These are phyloP conservation scores for Puya raimondii DNA, from an alignment of 176 grass and related monocot genomes.

Conservation along the genomic window DNA sequence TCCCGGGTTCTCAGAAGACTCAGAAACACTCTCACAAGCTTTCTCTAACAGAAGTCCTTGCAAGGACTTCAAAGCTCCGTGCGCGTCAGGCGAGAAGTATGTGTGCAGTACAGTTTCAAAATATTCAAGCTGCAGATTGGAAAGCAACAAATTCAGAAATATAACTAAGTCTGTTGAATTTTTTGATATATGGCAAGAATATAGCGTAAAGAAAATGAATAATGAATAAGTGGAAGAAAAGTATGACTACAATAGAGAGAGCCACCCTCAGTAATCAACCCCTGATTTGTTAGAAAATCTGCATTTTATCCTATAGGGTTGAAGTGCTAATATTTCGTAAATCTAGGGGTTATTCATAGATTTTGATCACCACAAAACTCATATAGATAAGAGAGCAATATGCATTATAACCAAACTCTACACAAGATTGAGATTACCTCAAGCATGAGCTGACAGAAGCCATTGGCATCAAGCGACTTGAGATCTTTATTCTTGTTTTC, in stretches of 20 bases:
- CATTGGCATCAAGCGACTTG: slow-evolving; percentile 65
- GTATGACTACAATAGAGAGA: no score
- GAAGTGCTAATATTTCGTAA: no score
- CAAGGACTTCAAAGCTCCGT: slow-evolving; percentile 75
- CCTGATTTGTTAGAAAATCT: no score
- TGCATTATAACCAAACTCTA: background rate
- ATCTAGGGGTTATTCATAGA: no score
- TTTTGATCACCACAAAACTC: no score
- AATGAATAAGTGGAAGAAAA: background rate
- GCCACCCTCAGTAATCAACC: no score
- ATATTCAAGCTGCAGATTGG: slow-evolving; percentile 68
- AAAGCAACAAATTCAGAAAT: background rate
- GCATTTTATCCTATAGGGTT: no score
- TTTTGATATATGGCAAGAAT: background rate
- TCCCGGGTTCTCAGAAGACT: slow-evolving; percentile 67
- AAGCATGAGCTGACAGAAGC: slow-evolving; percentile 97
- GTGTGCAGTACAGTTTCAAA: slow-evolving; percentile 68
- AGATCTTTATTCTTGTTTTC: slow-evolving; percentile 81
- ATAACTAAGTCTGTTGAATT: background rate
- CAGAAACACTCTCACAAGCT: slow-evolving; percentile 72
- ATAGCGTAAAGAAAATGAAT: background rate
- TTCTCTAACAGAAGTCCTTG: slow-evolving; percentile 91
- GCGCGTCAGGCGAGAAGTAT: slow-evolving; percentile 75
- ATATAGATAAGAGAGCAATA: background rate
- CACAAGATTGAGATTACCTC: slow-evolving; percentile 38